Conservation (phyloP, 2,329 filamentous ascomycete species). For the Blumeriella jaapii region DNA sequence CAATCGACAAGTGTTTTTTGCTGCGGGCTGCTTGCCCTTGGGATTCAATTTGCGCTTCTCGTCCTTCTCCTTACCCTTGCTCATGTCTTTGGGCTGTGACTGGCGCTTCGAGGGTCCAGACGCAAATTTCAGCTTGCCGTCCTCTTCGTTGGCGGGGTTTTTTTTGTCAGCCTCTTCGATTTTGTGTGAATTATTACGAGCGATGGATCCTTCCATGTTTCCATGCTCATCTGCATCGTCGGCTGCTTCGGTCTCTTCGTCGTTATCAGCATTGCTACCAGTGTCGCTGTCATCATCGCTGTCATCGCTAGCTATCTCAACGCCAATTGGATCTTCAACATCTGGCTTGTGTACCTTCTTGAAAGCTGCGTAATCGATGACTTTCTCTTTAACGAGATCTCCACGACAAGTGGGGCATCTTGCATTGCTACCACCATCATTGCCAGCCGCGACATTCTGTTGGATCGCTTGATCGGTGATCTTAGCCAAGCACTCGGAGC, state of each 20-base stretch:
- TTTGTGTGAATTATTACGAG: constrained; percentile 30
- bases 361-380: constrained; percentile 67
- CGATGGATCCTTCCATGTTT: constrained; percentile 43
- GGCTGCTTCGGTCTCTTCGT: constrained; percentile 28
- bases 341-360: constrained; percentile 59
- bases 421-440: constrained; percentile 32
- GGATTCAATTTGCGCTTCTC: constrained; percentile 26
- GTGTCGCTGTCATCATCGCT: constrained; percentile 20
- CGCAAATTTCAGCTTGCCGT: no score
- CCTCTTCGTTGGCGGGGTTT: constrained; percentile 23
- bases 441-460: constrained; percentile 44
- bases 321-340: constrained; percentile 20
- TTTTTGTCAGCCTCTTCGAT: constrained; percentile 25
- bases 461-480: constrained; percentile 50
- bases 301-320: constrained; percentile 12
- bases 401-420: constrained; percentile 69
- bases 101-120: no score
- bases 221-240: constrained; percentile 30
- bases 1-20: constrained; percentile 37
- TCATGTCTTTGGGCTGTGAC: constrained; percentile 36
- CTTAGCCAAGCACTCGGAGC: constrained; percentile 62
- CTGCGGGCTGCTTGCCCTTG: constrained; percentile 21
- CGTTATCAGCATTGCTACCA: constrained; percentile 23
- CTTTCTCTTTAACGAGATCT: constrained; percentile 50
- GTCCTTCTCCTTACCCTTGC: constrained; percentile 29